Conservation (phyloP, 2,329 filamentous ascomycete species). For the Biscogniauxia sp. region DNA sequence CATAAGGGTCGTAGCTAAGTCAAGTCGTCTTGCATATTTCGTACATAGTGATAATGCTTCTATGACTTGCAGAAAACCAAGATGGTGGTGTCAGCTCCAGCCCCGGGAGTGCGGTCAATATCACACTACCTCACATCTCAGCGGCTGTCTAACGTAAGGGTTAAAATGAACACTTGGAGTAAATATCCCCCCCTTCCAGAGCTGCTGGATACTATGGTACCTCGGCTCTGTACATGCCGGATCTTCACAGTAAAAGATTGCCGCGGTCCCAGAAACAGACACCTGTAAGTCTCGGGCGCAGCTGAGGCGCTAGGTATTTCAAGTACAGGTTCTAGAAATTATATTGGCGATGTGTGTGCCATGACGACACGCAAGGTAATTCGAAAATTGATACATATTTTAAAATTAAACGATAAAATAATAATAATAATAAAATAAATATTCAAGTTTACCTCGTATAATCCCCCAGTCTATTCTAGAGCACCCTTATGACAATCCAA, state of each 20-base stretch:
- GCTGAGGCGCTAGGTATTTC: neutral
- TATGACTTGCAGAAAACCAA: neutral
- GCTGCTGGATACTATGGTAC: neutral
- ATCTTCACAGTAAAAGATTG: neutral
- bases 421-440: neutral
- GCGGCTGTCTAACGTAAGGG: neutral
- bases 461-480: neutral
- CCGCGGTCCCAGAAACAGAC: neutral
- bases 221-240: neutral
- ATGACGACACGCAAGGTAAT: neutral
- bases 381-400: neutral
- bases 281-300: neutral
- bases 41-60: neutral
- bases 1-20: neutral
- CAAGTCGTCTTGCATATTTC: neutral
- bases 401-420: neutral
- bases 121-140: neutral
- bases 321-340: neutral
- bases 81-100: neutral
- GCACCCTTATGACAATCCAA: neutral
- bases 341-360: neutral
- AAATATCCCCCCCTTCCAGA: neutral
- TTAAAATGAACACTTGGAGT: neutral
- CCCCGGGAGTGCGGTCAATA: neutral
- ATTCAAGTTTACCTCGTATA: neutral